These are phyloP conservation scores for Chalciporus sp. DNA, from an alignment of 1,284 basidiomycete species.

Conservation along the genomic window DNA sequence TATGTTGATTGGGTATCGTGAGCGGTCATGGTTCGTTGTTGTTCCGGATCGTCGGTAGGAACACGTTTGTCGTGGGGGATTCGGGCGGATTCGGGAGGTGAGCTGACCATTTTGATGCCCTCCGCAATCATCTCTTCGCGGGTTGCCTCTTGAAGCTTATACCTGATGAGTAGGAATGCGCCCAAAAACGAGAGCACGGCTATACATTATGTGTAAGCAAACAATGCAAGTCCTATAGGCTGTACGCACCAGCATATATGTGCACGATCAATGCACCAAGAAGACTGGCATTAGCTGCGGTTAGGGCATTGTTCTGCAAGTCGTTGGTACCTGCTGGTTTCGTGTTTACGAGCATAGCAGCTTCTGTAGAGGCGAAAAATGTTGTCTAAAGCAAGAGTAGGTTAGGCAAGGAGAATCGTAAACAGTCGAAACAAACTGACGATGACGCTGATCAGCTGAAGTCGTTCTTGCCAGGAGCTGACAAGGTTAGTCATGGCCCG, in stretches of 20 bases:
- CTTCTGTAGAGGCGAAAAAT: slow-evolving; percentile 63
- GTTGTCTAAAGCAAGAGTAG: slow-evolving; percentile 46
- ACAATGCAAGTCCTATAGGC: background rate
- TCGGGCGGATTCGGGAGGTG: slow-evolving; percentile 16
- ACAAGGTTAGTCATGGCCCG: slow-evolving; percentile 52
- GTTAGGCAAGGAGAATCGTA: background rate
- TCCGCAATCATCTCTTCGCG: slow-evolving; percentile 40
- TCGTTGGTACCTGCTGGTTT: slow-evolving; percentile 27
- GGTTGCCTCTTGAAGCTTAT: slow-evolving; percentile 54
- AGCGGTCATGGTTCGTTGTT: background rate
- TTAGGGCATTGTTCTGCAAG: slow-evolving; percentile 14
- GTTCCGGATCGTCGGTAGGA: background rate
- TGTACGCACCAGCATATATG: slow-evolving; percentile 49
- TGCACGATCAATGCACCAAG: slow-evolving; percentile 56
- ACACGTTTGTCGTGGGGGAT: slow-evolving; percentile 18
- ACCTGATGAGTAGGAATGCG: slow-evolving; percentile 58
- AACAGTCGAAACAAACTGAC: slow-evolving; percentile 36
- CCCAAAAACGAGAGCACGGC: slow-evolving; percentile 61
- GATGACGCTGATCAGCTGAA: slow-evolving; percentile 61
- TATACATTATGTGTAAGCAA: slow-evolving; percentile 12
- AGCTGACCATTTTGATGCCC: slow-evolving; percentile 21
- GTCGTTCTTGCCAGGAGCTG: slow-evolving; percentile 60
- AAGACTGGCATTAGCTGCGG: slow-evolving; percentile 49
- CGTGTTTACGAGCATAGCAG: slow-evolving; percentile 49
- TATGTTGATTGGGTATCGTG: background rate